phyloP scores from a whole-genome alignment of 495 filamentous ascomycete genomes.

The Penicillium parvum region DNA sequence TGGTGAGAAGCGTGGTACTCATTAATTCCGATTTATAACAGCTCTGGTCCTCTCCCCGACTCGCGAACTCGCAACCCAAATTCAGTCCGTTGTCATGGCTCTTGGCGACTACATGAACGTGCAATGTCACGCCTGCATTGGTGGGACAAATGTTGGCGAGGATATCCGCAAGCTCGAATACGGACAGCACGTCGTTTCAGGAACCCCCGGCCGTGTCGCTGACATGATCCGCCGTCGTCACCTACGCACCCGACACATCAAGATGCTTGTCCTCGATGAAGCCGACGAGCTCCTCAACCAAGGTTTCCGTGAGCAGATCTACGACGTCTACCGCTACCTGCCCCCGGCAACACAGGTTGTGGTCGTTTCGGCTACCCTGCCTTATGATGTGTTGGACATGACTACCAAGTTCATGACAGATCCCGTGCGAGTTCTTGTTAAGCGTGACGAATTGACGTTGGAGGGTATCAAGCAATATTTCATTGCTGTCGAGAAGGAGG shows the following conservation, averaged over 20 bases:
- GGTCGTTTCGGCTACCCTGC: conserved; percentile 93
- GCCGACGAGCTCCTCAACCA: conserved; percentile 90
- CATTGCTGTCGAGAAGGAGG: conserved; percentile 98
- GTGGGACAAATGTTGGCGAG: conserved; percentile 93
- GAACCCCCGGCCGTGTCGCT: conserved; percentile 90
- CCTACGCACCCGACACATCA: conserved; percentile 89
- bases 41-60: conserved; percentile 97
- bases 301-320: conserved; percentile 98
- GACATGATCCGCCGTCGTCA: conserved; percentile 99
- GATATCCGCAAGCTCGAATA: conserved; percentile 97
- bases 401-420: conserved; percentile 99
- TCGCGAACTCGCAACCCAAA: conserved; percentile 95
- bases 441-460: conserved; percentile 97
- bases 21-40: conserved; percentile 20
- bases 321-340: conserved; percentile 96
- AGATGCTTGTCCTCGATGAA: conserved; percentile 98
- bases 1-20: neutral
- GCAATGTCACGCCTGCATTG: conserved; percentile 98
- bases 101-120: conserved; percentile 99
- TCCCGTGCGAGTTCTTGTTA: conserved; percentile 96
- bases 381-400: conserved; percentile 97
- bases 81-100: conserved; percentile 95
- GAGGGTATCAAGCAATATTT: conserved; percentile 99
- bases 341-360: conserved; percentile 96
- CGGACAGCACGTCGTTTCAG: conserved; percentile 93